Conservation (phyloP, 2,329 filamentous ascomycete species). For the Apiospora sp. region DNA sequence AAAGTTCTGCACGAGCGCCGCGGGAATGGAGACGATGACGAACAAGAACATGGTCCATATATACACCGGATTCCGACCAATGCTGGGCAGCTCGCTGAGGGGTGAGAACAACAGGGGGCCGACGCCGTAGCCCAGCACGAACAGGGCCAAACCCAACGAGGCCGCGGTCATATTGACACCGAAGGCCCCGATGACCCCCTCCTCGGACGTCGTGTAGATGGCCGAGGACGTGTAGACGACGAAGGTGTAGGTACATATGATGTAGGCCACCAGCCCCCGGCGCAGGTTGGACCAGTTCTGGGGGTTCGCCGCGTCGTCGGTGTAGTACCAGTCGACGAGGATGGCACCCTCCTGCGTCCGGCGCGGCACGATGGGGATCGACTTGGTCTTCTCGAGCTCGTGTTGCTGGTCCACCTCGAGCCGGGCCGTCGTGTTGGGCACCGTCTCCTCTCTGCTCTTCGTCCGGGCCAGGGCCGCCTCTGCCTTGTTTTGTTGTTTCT, state of each 20-base stretch:
- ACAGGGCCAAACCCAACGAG: conserved; percentile 37
- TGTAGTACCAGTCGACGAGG: conserved; percentile 49
- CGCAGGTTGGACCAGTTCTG: conserved; percentile 48
- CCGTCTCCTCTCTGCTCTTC: conserved; percentile 36
- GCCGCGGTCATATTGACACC: conserved; percentile 32
- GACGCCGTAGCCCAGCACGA: conserved; percentile 40
- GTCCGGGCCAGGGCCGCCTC: conserved; percentile 33
- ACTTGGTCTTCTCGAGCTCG: conserved; percentile 39
- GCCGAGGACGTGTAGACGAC: conserved; percentile 37
- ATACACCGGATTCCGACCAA: conserved; percentile 66
- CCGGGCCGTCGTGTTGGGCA: conserved; percentile 36
- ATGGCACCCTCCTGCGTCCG: conserved; percentile 41
- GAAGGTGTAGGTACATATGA: conserved; percentile 39
- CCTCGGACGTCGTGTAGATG: conserved; percentile 36
- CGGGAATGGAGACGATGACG: conserved; percentile 61
- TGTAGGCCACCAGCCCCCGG: conserved; percentile 44
- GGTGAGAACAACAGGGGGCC: conserved; percentile 65
- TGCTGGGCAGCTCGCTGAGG: conserved; percentile 62
- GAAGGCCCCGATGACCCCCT: conserved; percentile 33
- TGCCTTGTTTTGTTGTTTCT: conserved; percentile 32
- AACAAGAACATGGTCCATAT: conserved; percentile 65
- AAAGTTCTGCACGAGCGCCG: conserved; percentile 61
- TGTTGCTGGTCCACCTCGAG: conserved; percentile 36
- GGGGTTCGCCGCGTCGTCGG: conserved; percentile 57
- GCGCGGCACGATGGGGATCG: conserved; percentile 40